Conservation (phyloP, 257 asterid species). For the Verbascum thapsus region DNA sequence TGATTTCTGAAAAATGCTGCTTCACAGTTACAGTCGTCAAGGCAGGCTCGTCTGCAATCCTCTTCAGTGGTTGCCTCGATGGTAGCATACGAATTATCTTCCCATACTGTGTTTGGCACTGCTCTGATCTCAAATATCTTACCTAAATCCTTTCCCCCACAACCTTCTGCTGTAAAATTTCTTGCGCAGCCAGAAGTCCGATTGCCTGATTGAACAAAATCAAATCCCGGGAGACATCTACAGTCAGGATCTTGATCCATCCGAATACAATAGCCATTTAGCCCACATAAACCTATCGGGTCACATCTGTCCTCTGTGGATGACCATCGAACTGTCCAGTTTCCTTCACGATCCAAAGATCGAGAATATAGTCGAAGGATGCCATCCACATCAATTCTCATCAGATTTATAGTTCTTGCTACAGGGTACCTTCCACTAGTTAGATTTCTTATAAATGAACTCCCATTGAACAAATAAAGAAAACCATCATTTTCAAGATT, state of each 20-base stretch:
- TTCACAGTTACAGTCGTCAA: slow-evolving; percentile 55
- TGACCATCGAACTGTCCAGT: slow-evolving; percentile 31
- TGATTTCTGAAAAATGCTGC: slow-evolving; percentile 35
- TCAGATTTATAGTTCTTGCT: slow-evolving; percentile 28
- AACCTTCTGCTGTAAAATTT: slow-evolving; percentile 20
- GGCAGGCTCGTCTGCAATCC: slow-evolving; percentile 41
- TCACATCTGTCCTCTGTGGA: slow-evolving; percentile 26
- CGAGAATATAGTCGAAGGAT: slow-evolving; percentile 44
- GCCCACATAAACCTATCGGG: slow-evolving; percentile 51
- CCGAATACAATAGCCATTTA: slow-evolving; percentile 43
- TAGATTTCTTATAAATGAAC: slow-evolving; percentile 11
- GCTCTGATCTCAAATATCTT: slow-evolving; percentile 20
- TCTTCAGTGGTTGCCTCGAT: slow-evolving; percentile 18
- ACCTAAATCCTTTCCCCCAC: slow-evolving; percentile 22
- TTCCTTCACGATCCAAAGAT: slow-evolving; percentile 20
- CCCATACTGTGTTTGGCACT: slow-evolving; percentile 35
- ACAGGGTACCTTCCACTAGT: slow-evolving; percentile 31
- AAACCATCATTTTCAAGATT: slow-evolving; percentile 39
- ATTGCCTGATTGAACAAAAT: slow-evolving; percentile 26
- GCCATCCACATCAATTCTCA: slow-evolving; percentile 51
- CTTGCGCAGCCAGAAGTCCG: slow-evolving; percentile 42
- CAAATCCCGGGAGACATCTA: slow-evolving; percentile 42
- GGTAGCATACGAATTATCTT: slow-evolving; percentile 24
- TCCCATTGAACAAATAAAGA: slow-evolving; percentile 50
- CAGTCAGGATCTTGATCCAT: slow-evolving; percentile 19